Evolutionary conservation across 139 green algal species (phyloP).

Genomic region (Dunaliella sp.): DNA sequence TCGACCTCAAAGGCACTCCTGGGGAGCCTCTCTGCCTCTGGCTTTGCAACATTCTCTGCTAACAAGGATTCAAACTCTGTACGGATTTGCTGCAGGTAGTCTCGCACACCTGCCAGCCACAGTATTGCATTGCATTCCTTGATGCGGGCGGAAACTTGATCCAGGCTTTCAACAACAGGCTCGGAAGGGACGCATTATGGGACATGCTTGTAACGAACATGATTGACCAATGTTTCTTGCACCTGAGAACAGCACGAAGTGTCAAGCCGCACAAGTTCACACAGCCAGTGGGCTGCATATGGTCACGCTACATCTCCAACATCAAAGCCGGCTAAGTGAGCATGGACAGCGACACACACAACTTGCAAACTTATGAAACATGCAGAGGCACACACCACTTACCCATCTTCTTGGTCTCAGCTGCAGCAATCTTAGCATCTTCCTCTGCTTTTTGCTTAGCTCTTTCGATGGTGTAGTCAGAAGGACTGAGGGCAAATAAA

Average conservation of each 20-base stretch:
- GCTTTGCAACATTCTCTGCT: conserved; percentile 51
- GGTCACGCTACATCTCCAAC: too few relatives aligned
- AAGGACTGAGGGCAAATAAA: background rate
- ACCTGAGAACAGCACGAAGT: too few relatives aligned
- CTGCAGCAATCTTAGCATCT: conserved; percentile 36
- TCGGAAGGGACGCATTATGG: too few relatives aligned
- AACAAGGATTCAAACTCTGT: conserved; percentile 55
- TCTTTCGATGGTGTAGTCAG: conserved; percentile 72
- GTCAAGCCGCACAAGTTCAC: too few relatives aligned
- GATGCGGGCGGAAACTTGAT: too few relatives aligned
- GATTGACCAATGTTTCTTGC: too few relatives aligned
- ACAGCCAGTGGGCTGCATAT: too few relatives aligned
- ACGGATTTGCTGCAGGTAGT: conserved; percentile 21
- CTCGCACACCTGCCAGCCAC: background rate
- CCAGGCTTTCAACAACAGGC: too few relatives aligned
- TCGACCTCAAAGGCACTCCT: conserved; percentile 58
- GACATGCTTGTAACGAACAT: too few relatives aligned
- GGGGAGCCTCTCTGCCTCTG: conserved; percentile 44
- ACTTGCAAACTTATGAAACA: background rate
- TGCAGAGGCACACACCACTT: conserved; percentile 13
- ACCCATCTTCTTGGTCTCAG: conserved; percentile 63
- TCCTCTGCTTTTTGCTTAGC: conserved; percentile 69
- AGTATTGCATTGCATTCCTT: too few relatives aligned
- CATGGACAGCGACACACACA: background rate
- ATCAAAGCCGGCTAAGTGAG: too few relatives aligned